phyloP scores from a whole-genome alignment of 208 protist genomes.

The Leishmania braziliensis region DNA sequence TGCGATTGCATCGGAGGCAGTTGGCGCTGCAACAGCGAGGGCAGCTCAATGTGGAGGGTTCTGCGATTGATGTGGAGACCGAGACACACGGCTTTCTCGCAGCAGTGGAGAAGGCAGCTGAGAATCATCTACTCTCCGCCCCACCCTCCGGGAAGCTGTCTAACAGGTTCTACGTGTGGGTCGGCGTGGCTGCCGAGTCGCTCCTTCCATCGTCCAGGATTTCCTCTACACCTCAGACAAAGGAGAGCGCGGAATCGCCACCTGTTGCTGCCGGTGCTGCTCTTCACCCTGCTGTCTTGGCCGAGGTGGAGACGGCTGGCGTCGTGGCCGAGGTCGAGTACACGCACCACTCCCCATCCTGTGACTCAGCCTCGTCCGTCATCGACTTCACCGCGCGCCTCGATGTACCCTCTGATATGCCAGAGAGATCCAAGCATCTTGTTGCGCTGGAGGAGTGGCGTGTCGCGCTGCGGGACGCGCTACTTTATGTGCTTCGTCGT shows the following conservation, averaged over 20 bases:
- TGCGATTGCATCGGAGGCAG: slow-evolving; percentile 14
- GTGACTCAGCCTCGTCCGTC: neutral
- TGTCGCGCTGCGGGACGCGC: slow-evolving; percentile 59
- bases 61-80: neutral
- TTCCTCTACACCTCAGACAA: neutral
- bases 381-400: slow-evolving; percentile 33
- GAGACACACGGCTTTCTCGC: slow-evolving; percentile 5
- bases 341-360: neutral
- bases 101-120: slow-evolving; percentile 2
- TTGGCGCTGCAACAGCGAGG: neutral
- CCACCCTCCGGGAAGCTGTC: neutral
- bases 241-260: neutral
- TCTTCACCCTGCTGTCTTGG: slow-evolving; percentile 45
- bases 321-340: slow-evolving; percentile 38
- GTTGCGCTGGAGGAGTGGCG: slow-evolving; percentile 40
- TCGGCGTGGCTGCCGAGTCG: slow-evolving; percentile 2
- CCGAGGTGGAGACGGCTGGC: slow-evolving; percentile 44
- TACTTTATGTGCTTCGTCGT: slow-evolving; percentile 55
- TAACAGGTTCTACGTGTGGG: neutral
- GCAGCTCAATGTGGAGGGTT: neutral
- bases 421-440: slow-evolving; percentile 27
- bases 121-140: neutral
- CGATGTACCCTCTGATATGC: slow-evolving; percentile 27
- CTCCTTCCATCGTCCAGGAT: neutral
- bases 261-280: neutral